phyloP scores from a whole-genome alignment of 768 basidiomycete species.

The Obba rivulosa region DNA sequence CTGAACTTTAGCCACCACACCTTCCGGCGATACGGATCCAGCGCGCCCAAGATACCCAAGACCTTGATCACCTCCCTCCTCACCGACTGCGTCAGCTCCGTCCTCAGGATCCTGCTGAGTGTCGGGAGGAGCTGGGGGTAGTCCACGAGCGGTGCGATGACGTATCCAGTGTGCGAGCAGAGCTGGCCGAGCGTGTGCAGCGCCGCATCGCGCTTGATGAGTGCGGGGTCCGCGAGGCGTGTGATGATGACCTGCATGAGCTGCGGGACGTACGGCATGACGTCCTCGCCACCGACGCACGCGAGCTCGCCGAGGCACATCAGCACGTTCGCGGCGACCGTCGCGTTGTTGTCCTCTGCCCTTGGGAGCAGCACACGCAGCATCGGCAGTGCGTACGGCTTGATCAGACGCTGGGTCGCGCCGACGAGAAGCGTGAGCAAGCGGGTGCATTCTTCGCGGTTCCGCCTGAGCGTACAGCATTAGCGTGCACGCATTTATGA shows the following conservation, averaged over 20 bases:
- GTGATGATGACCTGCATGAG: constrained; percentile 89
- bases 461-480: constrained; percentile 45
- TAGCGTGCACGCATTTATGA: neutral
- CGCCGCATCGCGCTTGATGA: constrained; percentile 89
- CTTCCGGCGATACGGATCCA: constrained; percentile 95
- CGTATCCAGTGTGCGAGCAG: constrained; percentile 93
- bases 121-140: constrained; percentile 87
- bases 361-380: constrained; percentile 88
- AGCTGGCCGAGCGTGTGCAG: constrained; percentile 92
- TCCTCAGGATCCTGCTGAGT: constrained; percentile 77
- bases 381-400: constrained; percentile 93
- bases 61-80: constrained; percentile 91
- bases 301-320: constrained; percentile 94
- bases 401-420: constrained; percentile 90
- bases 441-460: constrained; percentile 88
- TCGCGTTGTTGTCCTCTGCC: constrained; percentile 77
- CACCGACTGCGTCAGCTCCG: constrained; percentile 66
- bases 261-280: constrained; percentile 73
- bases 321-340: constrained; percentile 88
- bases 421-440: constrained; percentile 85
- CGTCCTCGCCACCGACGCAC: constrained; percentile 90
- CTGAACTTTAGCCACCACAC: constrained; percentile 33
- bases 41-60: constrained; percentile 89
- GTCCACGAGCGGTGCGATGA: constrained; percentile 85
- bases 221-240: constrained; percentile 84